Percentiles rank a stretch among this genome's conserved stretches.
These are phyloP conservation scores for Suillus decipiens DNA, from an alignment of 768 basidiomycete genomes.

Conservation along the genomic window DNA sequence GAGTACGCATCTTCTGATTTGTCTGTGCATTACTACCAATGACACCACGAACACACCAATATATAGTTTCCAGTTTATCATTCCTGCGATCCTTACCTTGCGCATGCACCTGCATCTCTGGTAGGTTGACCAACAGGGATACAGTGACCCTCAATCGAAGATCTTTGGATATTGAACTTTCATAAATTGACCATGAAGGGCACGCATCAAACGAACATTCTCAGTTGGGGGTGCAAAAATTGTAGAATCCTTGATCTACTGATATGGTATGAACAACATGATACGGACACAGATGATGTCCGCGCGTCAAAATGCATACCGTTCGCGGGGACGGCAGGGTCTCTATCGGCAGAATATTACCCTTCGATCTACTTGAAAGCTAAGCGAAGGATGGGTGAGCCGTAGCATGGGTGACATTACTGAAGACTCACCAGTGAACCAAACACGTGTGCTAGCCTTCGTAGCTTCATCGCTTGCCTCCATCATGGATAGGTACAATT, in stretches of 20 bases:
- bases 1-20: not conserved
- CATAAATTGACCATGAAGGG: not conserved
- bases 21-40: not conserved
- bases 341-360: not conserved
- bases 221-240: not conserved
- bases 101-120: slow-evolving; percentile 6
- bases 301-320: not conserved
- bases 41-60: not conserved
- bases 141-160: not conserved
- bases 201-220: not conserved
- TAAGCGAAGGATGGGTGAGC: not conserved
- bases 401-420: not conserved
- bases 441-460: not conserved
- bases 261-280: not conserved
- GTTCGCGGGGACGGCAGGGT: not conserved
- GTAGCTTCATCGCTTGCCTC: not conserved
- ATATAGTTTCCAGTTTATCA: not conserved
- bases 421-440: not conserved
- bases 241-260: not conserved
- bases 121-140: not conserved
- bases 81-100: not conserved
- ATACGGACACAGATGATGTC: not conserved
- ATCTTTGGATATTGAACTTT: not conserved
- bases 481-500: not conserved
- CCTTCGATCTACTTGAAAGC: not conserved